Evolutionary conservation across 805 yeast species (phyloP).

Genomic region (Nakazawaea ernobii): DNA sequence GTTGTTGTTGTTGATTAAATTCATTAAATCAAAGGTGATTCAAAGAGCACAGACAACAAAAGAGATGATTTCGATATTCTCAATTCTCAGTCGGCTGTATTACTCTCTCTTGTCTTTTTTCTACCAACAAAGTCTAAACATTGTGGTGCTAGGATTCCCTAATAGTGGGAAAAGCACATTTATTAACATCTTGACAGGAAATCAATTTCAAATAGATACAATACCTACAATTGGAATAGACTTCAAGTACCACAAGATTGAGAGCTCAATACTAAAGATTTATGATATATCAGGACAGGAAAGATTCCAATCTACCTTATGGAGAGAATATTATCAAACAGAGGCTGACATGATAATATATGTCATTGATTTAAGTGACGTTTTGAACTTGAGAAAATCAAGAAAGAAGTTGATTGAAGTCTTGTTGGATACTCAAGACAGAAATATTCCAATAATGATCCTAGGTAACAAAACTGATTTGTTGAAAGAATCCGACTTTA

Average conservation of each 20-base stretch:
- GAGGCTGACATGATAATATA: slow-evolving; percentile 17
- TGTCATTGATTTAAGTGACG: slow-evolving; percentile 25
- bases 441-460: slow-evolving; percentile 20
- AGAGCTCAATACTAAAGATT: slow-evolving; percentile 16
- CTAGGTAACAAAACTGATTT: slow-evolving; percentile 26
- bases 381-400: slow-evolving; percentile 19
- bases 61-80: neutral
- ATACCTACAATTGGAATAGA: slow-evolving; percentile 21
- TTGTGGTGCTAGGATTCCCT: slow-evolving; percentile 23
- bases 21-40: neutral
- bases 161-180: slow-evolving; percentile 26
- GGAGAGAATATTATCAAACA: slow-evolving; percentile 15
- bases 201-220: slow-evolving; percentile 12
- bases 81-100: neutral
- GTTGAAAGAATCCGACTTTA: slow-evolving; percentile 14
- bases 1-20: too few relatives aligned
- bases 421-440: slow-evolving; percentile 15
- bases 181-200: slow-evolving; percentile 14
- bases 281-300: slow-evolving; percentile 27
- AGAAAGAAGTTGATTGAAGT: slow-evolving; percentile 17
- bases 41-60: neutral
- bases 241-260: neutral
- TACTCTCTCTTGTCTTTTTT: slow-evolving; percentile 4
- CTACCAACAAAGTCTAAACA: slow-evolving; percentile 15
- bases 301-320: slow-evolving; percentile 16